A percentile compares a stretch with the other conserved stretches of the same genome.
These are phyloP conservation scores for Gypsophila paniculata DNA, from an alignment of 179 eudicot genomes.

Conservation along the genomic window DNA sequence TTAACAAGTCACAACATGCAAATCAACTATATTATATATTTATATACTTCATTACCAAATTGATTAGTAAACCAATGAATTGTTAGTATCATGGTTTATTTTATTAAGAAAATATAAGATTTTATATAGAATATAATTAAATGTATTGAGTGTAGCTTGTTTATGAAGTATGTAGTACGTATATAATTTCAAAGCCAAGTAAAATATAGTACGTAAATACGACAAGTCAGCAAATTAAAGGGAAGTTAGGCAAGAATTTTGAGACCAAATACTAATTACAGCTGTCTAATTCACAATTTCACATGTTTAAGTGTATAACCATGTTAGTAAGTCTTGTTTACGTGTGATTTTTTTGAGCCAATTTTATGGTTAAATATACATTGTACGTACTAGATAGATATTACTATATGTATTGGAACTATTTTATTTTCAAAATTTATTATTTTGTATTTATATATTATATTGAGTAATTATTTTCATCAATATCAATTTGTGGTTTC, in stretches of 20 bases:
- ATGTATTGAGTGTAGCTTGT: constrained; percentile 1
- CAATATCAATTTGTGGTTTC: too few species aligned
- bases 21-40: background rate
- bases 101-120: too few species aligned
- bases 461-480: too few species aligned
- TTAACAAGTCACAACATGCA: constrained; percentile 20
- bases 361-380: too few species aligned
- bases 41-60: constrained; percentile 6
- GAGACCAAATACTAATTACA: constrained; percentile 1
- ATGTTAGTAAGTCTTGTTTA: background rate
- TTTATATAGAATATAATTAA: background rate
- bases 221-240: background rate
- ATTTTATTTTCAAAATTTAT: too few species aligned
- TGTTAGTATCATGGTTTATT: background rate
- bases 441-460: too few species aligned
- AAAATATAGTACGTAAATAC: background rate
- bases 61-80: constrained; percentile 5
- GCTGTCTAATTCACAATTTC: background rate
- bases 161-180: background rate
- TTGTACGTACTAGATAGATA: too few species aligned
- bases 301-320: background rate
- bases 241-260: constrained; percentile 9
- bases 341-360: background rate
- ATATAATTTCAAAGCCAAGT: background rate
- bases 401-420: too few species aligned